Evolutionary conservation across 1,284 basidiomycete genomes (phyloP), one percentile per base, ranked within the genome.

Genomic region (Exobasidium cylindrosporum): DNA sequence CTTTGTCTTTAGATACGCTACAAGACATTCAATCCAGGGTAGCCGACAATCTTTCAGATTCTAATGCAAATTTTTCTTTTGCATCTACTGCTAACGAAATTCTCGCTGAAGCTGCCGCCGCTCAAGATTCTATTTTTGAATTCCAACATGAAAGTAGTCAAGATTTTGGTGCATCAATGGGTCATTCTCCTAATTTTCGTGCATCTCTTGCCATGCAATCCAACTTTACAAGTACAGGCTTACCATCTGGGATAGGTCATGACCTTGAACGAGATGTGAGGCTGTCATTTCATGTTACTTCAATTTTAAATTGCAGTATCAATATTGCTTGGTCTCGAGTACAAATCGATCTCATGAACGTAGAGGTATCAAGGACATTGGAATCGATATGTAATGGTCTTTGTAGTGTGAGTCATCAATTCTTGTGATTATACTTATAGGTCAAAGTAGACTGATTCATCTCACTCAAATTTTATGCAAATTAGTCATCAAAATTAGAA

Each of bases 301-400:
- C 90, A 0, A 88, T 95, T 30, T 91, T 91, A 72, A 92, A 95
- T 75, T 89, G 92, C 69, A 88, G 91, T 2, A 83, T 93, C 29
- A 89, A 90, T 77, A 90, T 92, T 67, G 90, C 91, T 0, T 90
- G 94, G 76, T 92, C 91, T 2, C 86, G 86, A 50, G 81, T 85
- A 58, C 74, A 76, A 57, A 66, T 61, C 30, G 49, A 91, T 85
- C 80, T 92, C 49, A 80, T 81, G 26, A 76, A 88, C 84, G 40
- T 81, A 86, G 60, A 87, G 85, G 6, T 91, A 7, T 91, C 93
- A 80, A 88, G 89, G 54, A 81, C 92, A 26, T 82, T 93, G 28
- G 90, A 93, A 72, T 84, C 89, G 6, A 89, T 92, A 74, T 89
- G 88, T 70, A 85, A 88, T 45, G 90, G 90, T 68, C 63, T 87